Percentiles rank a stretch among this genome's conserved stretches.
Evolutionary conservation across 2,329 filamentous ascomycete genomes (phyloP).

Genomic region (Huntiella moniliformis): DNA sequence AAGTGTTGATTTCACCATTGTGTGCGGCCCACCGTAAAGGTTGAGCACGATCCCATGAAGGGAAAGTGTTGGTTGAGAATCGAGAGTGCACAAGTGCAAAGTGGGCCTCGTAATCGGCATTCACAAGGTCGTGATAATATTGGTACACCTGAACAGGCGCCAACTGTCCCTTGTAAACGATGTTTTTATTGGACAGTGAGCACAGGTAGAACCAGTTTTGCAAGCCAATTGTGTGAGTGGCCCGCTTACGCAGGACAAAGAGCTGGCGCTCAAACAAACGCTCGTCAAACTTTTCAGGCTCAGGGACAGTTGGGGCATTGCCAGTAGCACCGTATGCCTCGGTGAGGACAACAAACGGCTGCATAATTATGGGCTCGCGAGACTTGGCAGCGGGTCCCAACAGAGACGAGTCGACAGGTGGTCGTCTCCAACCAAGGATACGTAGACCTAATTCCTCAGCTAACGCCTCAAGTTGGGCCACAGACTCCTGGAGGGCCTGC

Average conservation of each 20-base stretch:
- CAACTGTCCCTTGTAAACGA: slow-evolving; percentile 95
- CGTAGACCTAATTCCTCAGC: slow-evolving; percentile 73
- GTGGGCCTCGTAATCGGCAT: slow-evolving; percentile 91
- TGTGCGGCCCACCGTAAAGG: slow-evolving; percentile 92
- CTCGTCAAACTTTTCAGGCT: slow-evolving; percentile 63
- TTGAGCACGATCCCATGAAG: slow-evolving; percentile 94
- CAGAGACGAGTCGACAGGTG: slow-evolving; percentile 80
- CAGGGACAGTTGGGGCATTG: slow-evolving; percentile 53
- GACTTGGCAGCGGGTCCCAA: slow-evolving; percentile 84
- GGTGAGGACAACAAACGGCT: slow-evolving; percentile 82
- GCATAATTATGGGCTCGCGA: slow-evolving; percentile 83
- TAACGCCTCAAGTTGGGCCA: slow-evolving; percentile 83
- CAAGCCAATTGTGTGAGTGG: slow-evolving; percentile 82
- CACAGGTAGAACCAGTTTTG: slow-evolving; percentile 99
- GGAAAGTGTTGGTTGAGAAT: slow-evolving; percentile 97
- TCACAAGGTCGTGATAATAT: slow-evolving; percentile 93
- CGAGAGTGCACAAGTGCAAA: slow-evolving; percentile 93
- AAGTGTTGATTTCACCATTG: slow-evolving; percentile 96
- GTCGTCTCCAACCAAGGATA: slow-evolving; percentile 89
- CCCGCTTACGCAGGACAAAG: slow-evolving; percentile 84
- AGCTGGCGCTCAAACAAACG: slow-evolving; percentile 80
- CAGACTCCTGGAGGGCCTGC: slow-evolving; percentile 75
- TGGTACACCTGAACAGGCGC: slow-evolving; percentile 91
- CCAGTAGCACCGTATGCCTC: slow-evolving; percentile 62
- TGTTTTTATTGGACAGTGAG: slow-evolving; percentile 93